phyloP scores from a whole-genome alignment of 139 green algal genomes.

The Penium margaritaceum region DNA sequence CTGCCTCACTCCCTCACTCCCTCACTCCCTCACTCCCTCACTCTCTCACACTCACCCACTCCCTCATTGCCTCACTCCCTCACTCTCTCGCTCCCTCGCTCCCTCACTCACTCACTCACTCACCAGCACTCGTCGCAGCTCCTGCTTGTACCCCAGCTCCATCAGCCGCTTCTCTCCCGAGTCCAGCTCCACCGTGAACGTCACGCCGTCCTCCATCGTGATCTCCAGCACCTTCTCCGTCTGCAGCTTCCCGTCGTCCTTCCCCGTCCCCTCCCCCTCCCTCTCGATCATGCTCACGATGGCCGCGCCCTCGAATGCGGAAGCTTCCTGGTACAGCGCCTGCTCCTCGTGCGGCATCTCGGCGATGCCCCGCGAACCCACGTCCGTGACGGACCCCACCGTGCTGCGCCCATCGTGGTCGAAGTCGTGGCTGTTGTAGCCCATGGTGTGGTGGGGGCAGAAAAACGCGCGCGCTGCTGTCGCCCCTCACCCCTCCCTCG shows the following conservation, averaged over 20 bases:
- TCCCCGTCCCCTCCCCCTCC: too few relatives aligned
- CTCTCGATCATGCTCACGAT: conserved; percentile 4
- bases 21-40: too few relatives aligned
- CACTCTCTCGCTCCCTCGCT: too few relatives aligned
- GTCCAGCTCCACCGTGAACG: neutral
- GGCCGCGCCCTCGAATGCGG: neutral
- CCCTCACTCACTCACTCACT: too few relatives aligned
- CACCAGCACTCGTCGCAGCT: neutral
- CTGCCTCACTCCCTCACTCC: too few relatives aligned
- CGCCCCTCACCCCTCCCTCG: too few relatives aligned
- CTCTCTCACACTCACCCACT: too few relatives aligned
- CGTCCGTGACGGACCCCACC: neutral
- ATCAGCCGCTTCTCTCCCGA: conserved; percentile 5
- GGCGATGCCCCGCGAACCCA: neutral
- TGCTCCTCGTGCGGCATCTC: conserved; percentile 1
- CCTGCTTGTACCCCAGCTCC: conserved; percentile 6
- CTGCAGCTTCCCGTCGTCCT: neutral
- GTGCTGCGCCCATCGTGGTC: too few relatives aligned
- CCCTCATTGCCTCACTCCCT: too few relatives aligned
- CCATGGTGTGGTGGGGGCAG: too few relatives aligned
- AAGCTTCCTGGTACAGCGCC: neutral
- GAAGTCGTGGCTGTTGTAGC: too few relatives aligned
- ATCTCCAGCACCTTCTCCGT: neutral
- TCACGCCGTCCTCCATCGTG: neutral
- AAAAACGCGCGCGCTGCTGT: too few relatives aligned